A percentile compares a stretch with the other conserved stretches of the same genome.
Evolutionary conservation across 2,329 filamentous ascomycete genomes (phyloP).

Genomic region (Thielaviopsis musarum): DNA sequence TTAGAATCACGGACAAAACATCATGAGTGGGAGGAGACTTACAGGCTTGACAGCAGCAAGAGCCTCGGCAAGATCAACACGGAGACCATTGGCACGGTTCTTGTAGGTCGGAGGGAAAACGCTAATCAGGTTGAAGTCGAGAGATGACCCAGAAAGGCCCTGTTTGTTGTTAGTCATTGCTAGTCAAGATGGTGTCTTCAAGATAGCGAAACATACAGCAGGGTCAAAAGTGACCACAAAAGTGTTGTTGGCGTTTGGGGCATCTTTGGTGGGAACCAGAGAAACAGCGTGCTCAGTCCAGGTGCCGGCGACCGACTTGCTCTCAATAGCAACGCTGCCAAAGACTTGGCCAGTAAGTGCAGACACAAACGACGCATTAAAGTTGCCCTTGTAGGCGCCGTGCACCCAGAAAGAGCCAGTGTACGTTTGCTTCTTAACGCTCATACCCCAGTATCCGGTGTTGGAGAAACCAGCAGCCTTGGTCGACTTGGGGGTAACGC

Average conservation of each 20-base stretch:
- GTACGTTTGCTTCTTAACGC: conserved; percentile 30
- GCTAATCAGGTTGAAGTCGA: conserved; percentile 42
- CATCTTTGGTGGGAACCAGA: conserved; percentile 27
- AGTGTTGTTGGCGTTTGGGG: conserved; percentile 37
- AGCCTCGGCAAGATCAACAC: conserved; percentile 36
- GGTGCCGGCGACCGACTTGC: conserved; percentile 22
- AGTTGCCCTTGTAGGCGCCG: conserved; percentile 29
- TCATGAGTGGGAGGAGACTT: conserved; percentile 13
- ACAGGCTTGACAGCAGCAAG: conserved; percentile 34
- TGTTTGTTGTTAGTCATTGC: conserved; percentile 12
- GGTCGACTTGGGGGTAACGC: conserved; percentile 21
- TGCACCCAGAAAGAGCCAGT: conserved; percentile 36
- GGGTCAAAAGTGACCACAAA: conserved; percentile 37
- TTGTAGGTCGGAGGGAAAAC: conserved; percentile 46
- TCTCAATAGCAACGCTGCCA: conserved; percentile 30
- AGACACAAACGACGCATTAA: conserved; percentile 31
- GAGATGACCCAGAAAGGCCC: conserved; percentile 22
- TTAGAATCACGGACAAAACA: background rate
- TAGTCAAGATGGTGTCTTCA: background rate
- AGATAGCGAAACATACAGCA: conserved; percentile 14
- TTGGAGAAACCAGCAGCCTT: conserved; percentile 31
- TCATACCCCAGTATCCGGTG: conserved; percentile 41
- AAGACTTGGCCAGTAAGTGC: conserved; percentile 28
- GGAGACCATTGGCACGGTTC: conserved; percentile 37
- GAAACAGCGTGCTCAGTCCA: conserved; percentile 36